Evolutionary conservation across 1,284 basidiomycete species (phyloP).

Genomic region (Irpex sp.): DNA sequence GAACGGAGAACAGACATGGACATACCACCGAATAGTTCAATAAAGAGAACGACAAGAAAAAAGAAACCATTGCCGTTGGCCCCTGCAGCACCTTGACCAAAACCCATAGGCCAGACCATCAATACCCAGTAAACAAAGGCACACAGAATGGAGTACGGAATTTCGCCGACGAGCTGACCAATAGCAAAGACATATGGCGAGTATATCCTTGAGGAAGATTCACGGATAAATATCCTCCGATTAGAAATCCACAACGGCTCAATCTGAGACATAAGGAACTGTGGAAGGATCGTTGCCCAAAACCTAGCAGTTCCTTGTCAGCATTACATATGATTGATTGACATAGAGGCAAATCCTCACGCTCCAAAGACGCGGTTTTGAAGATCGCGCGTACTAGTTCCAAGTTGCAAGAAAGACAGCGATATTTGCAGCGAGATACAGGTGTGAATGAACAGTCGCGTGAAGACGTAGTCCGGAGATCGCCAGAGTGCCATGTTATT

Average conservation of each 20-base stretch:
- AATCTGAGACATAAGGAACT: conserved; percentile 77
- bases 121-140: conserved; percentile 76
- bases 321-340: too few relatives aligned
- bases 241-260: conserved; percentile 87
- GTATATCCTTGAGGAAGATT: conserved; percentile 75
- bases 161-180: conserved; percentile 79
- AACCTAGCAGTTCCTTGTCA: conserved; percentile 37
- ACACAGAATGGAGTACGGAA: conserved; percentile 76
- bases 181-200: conserved; percentile 81
- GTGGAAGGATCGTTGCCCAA: conserved; percentile 70
- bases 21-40: conserved; percentile 60
- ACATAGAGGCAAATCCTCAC: conserved; percentile 26
- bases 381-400: conserved; percentile 63
- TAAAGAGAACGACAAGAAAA: conserved; percentile 66
- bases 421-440: conserved; percentile 80
- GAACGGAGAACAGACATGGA: background rate
- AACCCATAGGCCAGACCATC: conserved; percentile 75
- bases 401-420: conserved; percentile 81
- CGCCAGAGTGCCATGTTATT: conserved; percentile 82
- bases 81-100: conserved; percentile 63
- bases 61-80: conserved; percentile 72
- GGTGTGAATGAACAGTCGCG: conserved; percentile 73
- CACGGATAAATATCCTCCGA: conserved; percentile 68
- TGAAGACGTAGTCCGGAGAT: conserved; percentile 81
- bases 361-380: conserved; percentile 85